A percentile compares a stretch with the other conserved stretches of the same genome.
These are phyloP conservation scores for Corynespora cassiicola DNA, from an alignment of 2,329 filamentous ascomycete species.

Conservation along the genomic window DNA sequence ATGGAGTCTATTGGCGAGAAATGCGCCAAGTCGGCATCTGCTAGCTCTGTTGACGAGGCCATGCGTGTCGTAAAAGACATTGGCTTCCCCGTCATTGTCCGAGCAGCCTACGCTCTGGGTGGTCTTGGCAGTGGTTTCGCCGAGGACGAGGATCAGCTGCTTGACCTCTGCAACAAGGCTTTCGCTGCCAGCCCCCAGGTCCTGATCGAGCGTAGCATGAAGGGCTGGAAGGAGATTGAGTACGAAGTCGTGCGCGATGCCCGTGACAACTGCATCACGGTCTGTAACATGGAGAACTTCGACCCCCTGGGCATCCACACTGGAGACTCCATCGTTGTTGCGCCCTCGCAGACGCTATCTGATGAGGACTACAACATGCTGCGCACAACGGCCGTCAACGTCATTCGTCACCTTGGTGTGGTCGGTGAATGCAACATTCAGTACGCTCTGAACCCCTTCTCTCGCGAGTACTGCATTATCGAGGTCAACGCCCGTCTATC, in stretches of 20 bases:
- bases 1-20: constrained; percentile 99
- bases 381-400: constrained; percentile 93
- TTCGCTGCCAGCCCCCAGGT: constrained; percentile 96
- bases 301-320: constrained; percentile 98
- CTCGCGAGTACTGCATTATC: constrained; percentile 97
- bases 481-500: constrained; percentile 98
- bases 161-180: constrained; percentile 91
- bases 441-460: constrained; percentile 95
- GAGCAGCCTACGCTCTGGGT: constrained; percentile 94
- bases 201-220: constrained; percentile 97
- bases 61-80: constrained; percentile 88
- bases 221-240: constrained; percentile 99
- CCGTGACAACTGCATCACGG: constrained; percentile 97
- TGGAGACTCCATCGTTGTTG: constrained; percentile 97
- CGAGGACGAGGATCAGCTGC: constrained; percentile 80
- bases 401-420: constrained; percentile 95
- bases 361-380: constrained; percentile 99
- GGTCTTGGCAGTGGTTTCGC: constrained; percentile 96
- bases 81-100: constrained; percentile 95
- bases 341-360: constrained; percentile 93
- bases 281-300: constrained; percentile 99
- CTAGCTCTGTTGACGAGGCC: constrained; percentile 86
- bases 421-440: constrained; percentile 99
- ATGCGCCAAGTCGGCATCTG: constrained; percentile 95
- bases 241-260: constrained; percentile 97